Evolutionary conservation across 371 early-diverging fungal species (phyloP).

Genomic region (Mucor circinelloides): DNA sequence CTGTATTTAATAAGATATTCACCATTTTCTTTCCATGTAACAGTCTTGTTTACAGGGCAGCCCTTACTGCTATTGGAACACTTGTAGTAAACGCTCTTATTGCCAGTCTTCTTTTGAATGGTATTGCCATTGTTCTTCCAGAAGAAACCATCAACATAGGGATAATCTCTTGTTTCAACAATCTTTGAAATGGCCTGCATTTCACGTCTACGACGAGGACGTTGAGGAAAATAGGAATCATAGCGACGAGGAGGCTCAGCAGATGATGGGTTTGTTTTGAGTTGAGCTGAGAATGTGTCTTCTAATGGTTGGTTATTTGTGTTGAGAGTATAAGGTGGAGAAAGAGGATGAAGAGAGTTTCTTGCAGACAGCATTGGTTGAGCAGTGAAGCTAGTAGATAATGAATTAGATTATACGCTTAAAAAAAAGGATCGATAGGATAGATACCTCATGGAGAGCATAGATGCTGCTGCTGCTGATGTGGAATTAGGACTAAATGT

Average conservation of each 20-base stretch:
- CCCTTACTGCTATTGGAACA: conserved; percentile 54
- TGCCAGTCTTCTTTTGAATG: conserved; percentile 58
- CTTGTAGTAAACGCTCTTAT: conserved; percentile 60
- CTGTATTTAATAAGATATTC: conserved; percentile 68
- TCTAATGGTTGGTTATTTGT: neutral
- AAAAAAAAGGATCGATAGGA: neutral
- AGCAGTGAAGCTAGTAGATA: conserved; percentile 15
- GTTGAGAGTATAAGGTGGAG: conserved; percentile 14
- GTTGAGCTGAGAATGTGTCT: neutral
- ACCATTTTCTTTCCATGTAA: conserved; percentile 62
- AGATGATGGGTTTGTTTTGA: neutral
- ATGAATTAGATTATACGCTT: neutral
- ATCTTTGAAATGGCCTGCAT: conserved; percentile 64
- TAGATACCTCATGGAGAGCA: conserved; percentile 23
- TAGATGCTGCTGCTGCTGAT: conserved; percentile 5
- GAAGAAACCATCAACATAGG: conserved; percentile 50
- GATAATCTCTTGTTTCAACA: conserved; percentile 57
- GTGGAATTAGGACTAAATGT: conserved; percentile 11
- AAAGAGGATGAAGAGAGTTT: conserved; percentile 21
- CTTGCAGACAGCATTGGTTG: conserved; percentile 21
- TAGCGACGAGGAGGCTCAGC: conserved; percentile 1
- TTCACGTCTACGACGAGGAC: conserved; percentile 49
- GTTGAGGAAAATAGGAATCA: conserved; percentile 16
- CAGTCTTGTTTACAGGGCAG: conserved; percentile 69
- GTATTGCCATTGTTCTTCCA: conserved; percentile 67